Percentiles rank a stretch among this genome's conserved stretches.
These are phyloP conservation scores for Camillea tinctor DNA, from an alignment of 2,329 filamentous ascomycete genomes.

Conservation along the genomic window DNA sequence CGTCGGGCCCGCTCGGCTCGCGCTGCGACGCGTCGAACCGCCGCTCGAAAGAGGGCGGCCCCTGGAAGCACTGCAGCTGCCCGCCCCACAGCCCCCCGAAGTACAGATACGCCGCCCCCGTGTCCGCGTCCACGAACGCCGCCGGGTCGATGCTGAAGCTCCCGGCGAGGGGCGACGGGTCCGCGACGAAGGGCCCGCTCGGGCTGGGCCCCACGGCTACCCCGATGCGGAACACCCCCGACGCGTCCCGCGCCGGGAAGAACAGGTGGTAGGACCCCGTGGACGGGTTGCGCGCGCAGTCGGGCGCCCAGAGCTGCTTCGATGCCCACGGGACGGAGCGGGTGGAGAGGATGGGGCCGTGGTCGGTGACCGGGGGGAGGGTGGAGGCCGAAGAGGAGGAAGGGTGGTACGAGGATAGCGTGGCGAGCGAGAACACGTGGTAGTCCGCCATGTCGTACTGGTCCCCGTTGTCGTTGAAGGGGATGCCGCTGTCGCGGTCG, in stretches of 20 bases:
- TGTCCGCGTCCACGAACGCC: slow-evolving; percentile 65
- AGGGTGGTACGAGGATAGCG: slow-evolving; percentile 29
- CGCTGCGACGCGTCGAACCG: slow-evolving; percentile 54
- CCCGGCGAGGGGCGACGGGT: slow-evolving; percentile 63
- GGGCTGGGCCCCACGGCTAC: slow-evolving; percentile 65
- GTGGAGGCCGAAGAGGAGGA: too few relatives aligned
- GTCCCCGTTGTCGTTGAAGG: slow-evolving; percentile 81
- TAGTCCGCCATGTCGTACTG: slow-evolving; percentile 85
- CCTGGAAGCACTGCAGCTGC: slow-evolving; percentile 73
- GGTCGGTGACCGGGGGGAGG: slow-evolving; percentile 57
- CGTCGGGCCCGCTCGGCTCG: slow-evolving; percentile 61
- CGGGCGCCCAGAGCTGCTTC: slow-evolving; percentile 80
- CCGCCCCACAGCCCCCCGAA: slow-evolving; percentile 81
- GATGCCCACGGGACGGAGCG: slow-evolving; percentile 72
- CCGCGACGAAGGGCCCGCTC: slow-evolving; percentile 67
- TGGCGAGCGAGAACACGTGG: slow-evolving; percentile 66
- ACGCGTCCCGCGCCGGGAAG: slow-evolving; percentile 72
- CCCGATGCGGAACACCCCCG: slow-evolving; percentile 71
- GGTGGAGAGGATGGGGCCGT: slow-evolving; percentile 62
- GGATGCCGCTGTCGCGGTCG: slow-evolving; percentile 71
- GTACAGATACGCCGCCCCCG: slow-evolving; percentile 65
- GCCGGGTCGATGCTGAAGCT: slow-evolving; percentile 78
- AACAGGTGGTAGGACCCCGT: slow-evolving; percentile 68
- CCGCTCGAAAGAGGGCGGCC: too few relatives aligned
- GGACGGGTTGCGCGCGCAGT: slow-evolving; percentile 65